These are phyloP conservation scores for Pythium pyrilobum DNA, from an alignment of 352 stramenopile species.

Conservation along the genomic window DNA sequence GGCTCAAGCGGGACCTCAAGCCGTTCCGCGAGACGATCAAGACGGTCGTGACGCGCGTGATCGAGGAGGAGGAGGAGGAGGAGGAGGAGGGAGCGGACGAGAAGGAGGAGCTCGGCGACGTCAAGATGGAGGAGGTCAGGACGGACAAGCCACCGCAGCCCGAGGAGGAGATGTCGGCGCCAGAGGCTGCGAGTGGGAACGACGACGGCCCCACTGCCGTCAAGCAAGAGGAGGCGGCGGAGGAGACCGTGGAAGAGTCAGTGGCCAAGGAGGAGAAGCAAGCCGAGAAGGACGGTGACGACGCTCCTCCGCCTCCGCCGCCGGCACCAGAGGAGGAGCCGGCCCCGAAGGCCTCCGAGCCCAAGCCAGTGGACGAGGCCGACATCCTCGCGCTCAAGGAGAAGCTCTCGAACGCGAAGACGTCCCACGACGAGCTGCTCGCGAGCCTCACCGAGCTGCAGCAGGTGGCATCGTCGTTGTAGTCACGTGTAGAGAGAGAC, in stretches of 20 bases:
- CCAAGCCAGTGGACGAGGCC: conserved; percentile 45
- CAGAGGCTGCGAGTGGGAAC: too few species aligned
- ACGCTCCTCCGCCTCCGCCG: too few species aligned
- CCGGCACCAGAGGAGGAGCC: neutral
- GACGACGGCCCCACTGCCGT: too few species aligned
- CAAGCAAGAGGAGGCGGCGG: neutral
- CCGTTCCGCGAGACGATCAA: conserved; percentile 76
- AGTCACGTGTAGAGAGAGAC: too few species aligned
- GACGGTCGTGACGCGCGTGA: conserved; percentile 67
- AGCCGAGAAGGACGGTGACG: neutral
- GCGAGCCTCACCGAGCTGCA: conserved; percentile 44
- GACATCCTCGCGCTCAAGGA: conserved; percentile 55
- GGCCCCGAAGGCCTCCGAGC: conserved; percentile 21
- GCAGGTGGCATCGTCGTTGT: too few species aligned
- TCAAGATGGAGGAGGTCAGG: conserved; percentile 8
- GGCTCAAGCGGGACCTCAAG: conserved; percentile 62
- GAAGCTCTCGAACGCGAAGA: conserved; percentile 40
- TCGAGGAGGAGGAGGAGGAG: conserved; percentile 67
- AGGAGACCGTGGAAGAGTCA: neutral
- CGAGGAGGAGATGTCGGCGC: neutral
- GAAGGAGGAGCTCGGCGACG: conserved; percentile 9
- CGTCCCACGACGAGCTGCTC: conserved; percentile 68
- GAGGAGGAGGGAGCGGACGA: conserved; percentile 1
- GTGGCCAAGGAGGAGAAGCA: neutral
- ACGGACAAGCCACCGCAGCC: too few species aligned